Percentiles rank a stretch among this genome's conserved stretches.
These are phyloP conservation scores for Acanthamoeba royreba DNA, from an alignment of 208 protist genomes.

Conservation along the genomic window DNA sequence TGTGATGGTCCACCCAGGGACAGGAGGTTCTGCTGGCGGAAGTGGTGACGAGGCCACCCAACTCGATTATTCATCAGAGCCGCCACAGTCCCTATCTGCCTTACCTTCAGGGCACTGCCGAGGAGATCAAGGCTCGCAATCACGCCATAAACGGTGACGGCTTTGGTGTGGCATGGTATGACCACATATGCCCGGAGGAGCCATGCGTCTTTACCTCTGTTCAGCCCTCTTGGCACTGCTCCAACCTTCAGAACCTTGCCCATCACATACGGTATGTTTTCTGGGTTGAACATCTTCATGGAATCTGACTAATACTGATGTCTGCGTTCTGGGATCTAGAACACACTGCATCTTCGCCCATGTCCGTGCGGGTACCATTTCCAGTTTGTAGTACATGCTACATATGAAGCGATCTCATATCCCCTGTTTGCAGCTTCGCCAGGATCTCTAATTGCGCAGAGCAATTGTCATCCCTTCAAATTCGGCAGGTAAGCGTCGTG, in stretches of 20 bases:
- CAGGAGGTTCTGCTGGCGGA: constrained; percentile 29
- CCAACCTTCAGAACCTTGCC: constrained; percentile 8
- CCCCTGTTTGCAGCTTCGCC: background rate
- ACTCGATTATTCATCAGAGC: constrained; percentile 23
- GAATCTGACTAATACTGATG: background rate
- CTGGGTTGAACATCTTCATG: too few species aligned
- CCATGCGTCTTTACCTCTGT: constrained; percentile 17
- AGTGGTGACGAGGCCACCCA: background rate
- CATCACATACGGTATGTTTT: background rate
- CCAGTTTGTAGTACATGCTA: too few species aligned
- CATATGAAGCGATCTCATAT: too few species aligned
- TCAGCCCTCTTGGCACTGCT: background rate
- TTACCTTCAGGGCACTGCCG: background rate
- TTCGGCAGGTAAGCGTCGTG: background rate
- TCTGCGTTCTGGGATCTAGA: background rate
- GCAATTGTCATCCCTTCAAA: background rate
- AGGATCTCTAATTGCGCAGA: background rate
- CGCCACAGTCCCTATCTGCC: constrained; percentile 6
- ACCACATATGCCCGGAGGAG: background rate
- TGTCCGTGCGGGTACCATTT: background rate
- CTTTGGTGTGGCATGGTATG: constrained; percentile 14
- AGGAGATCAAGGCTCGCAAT: background rate
- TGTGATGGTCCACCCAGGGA: too few species aligned
- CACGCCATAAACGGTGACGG: constrained; percentile 25
- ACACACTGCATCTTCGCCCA: constrained; percentile 21